Conservation (phyloP, 805 yeast species). For the Kodamaea hsintzibuensis region DNA sequence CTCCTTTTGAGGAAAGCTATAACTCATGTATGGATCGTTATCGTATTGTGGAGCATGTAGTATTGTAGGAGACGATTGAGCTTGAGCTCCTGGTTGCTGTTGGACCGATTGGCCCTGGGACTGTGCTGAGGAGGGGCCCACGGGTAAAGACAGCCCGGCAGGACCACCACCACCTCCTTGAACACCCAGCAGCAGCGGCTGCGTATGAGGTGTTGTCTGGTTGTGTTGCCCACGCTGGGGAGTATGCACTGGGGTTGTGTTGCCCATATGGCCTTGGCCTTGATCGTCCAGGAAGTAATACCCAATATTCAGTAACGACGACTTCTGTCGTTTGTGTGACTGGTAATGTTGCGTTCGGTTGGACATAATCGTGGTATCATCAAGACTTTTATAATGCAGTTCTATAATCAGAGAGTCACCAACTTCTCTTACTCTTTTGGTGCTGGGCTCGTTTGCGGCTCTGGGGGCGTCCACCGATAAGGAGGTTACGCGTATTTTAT, state of each 20-base stretch:
- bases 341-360: conserved; percentile 15
- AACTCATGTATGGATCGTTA: conserved; percentile 17
- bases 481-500: neutral
- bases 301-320: conserved; percentile 31
- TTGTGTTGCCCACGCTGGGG: neutral
- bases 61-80: conserved; percentile 5
- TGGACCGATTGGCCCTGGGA: neutral
- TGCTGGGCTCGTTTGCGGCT: neutral
- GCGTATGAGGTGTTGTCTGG: neutral
- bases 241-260: conserved; percentile 9
- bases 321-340: conserved; percentile 40
- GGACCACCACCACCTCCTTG: too few species aligned
- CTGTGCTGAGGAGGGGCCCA: neutral
- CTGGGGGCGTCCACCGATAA: neutral
- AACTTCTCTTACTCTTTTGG: too few species aligned
- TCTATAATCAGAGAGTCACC: neutral
- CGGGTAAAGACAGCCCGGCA: neutral
- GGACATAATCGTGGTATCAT: conserved; percentile 14
- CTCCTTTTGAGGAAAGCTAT: conserved; percentile 21
- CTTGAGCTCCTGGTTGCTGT: conserved; percentile 2
- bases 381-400: neutral
- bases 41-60: conserved; percentile 12
- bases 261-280: conserved; percentile 3
- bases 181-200: neutral
- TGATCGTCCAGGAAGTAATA: conserved; percentile 22